phyloP scores from a whole-genome alignment of 352 stramenopile species.

The Pythium aquatile region DNA sequence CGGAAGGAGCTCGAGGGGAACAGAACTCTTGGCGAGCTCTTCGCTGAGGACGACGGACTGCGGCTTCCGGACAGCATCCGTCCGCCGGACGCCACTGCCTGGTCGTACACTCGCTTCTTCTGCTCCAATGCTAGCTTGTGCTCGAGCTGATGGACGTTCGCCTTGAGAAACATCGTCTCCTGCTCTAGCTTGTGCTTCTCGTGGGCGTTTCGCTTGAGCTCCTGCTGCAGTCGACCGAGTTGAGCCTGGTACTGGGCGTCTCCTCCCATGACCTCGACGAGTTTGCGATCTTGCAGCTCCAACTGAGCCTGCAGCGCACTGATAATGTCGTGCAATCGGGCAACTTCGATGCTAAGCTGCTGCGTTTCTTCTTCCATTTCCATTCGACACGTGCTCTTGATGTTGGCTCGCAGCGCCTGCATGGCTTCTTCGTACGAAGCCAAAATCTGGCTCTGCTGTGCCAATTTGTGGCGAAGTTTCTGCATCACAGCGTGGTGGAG shows the following conservation, averaged over 20 bases:
- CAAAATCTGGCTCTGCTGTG: slow-evolving; percentile 53
- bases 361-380: slow-evolving; percentile 58
- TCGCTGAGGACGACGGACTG: background rate
- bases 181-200: slow-evolving; percentile 57
- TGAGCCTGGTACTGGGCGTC: slow-evolving; percentile 37
- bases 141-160: slow-evolving; percentile 40
- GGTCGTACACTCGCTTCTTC: slow-evolving; percentile 57
- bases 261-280: slow-evolving; percentile 28
- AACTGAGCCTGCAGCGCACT: slow-evolving; percentile 30
- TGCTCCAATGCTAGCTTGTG: slow-evolving; percentile 43
- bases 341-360: slow-evolving; percentile 47
- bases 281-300: slow-evolving; percentile 31
- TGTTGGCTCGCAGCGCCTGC: slow-evolving; percentile 45
- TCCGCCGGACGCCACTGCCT: slow-evolving; percentile 19
- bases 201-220: slow-evolving; percentile 32
- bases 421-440: slow-evolving; percentile 58
- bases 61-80: background rate
- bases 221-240: slow-evolving; percentile 38
- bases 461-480: slow-evolving; percentile 52
- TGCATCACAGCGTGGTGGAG: slow-evolving; percentile 47
- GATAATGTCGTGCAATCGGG: slow-evolving; percentile 34
- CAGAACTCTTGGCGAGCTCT: background rate
- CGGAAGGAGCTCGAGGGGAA: background rate
- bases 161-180: slow-evolving; percentile 39
- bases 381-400: slow-evolving; percentile 54